Evolutionary conservation across 768 basidiomycete genomes (phyloP), one percentile per base, ranked within the genome.

Genomic region (Lentinula boryana): DNA sequence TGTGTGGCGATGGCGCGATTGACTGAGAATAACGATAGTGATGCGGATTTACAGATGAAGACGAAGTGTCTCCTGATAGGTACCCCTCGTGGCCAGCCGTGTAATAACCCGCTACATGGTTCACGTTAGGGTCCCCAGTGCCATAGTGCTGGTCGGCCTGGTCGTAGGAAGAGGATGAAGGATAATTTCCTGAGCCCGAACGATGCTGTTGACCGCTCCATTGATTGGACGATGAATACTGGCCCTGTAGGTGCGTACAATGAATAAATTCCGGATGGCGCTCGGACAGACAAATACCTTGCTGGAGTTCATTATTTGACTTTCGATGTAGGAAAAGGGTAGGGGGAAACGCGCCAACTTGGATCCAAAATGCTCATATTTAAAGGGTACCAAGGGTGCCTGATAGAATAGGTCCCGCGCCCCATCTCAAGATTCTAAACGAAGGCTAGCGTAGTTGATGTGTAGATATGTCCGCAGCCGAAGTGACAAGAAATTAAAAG

Each of bases 181-280:
- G 58, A 68, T 69, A 65, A 69, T 71, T 7, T 64, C 63, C 44
- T 63, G 66, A 38, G 33, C 33, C 13, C 27, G 63, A 55, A 55
- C 70, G 66, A 64, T 75, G 74, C 60, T 74, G 72, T 54, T 74
- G 72, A 48, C 69, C 62, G 63, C 65, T 72, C 76, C 78, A 80
- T 46, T 78, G 72, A 50, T 61, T 64, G 49, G 73, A 62, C 12
- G 55, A 41, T 56, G 76, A 64, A 65, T 73, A 70, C 33, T 58
- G 50, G 65, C 71, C 71, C 67, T 79, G 74, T 55, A 70, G 63
- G 60, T 64, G 32, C 15, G 38, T 33, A 58, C 69, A 64, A 64
- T 73, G 67, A 54, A 69, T 62, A 71, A 75, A 1, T 38, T 21
- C 18, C 74, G 62, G 67, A 62, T 60, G 63, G 53, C 18, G 57